A percentile compares a stretch with the other conserved stretches of the same genome.
Evolutionary conservation across 1,284 basidiomycete species (phyloP).

Genomic region (Rhodotorula sp.): DNA sequence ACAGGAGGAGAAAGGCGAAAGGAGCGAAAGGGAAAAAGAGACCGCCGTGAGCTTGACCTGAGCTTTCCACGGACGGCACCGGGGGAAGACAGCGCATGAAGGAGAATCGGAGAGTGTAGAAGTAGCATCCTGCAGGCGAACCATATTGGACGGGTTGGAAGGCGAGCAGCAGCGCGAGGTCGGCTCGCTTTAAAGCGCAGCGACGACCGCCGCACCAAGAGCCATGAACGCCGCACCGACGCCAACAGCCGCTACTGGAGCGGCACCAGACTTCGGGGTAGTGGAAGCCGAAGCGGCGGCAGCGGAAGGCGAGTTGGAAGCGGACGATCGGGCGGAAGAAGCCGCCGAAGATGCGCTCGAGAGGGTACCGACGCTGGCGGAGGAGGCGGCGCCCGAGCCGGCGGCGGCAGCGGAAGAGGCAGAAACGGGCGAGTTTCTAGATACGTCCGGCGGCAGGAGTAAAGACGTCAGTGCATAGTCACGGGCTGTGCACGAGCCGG

Average conservation of each 20-base stretch:
- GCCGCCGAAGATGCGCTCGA: neutral
- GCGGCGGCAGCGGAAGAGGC: neutral
- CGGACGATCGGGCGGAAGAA: neutral
- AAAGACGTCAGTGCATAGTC: neutral
- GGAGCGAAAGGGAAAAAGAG: no score
- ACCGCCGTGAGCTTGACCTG: no score
- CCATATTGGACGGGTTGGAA: no score
- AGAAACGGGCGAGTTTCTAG: neutral
- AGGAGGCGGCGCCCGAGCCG: neutral
- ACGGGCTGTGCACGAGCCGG: no score
- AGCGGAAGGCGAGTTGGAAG: neutral
- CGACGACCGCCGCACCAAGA: neutral
- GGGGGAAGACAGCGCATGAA: no score
- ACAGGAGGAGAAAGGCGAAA: no score
- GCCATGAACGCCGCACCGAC: conserved; percentile 1
- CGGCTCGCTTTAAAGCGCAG: neutral
- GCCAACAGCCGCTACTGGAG: neutral
- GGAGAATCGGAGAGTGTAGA: no score
- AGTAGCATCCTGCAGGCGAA: no score
- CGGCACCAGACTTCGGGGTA: neutral
- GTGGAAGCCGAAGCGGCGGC: neutral
- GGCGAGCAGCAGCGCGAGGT: no score
- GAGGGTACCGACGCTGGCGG: neutral
- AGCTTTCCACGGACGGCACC: no score
- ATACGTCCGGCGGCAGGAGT: neutral